phyloP scores from a whole-genome alignment of 2,329 filamentous ascomycete species.

The Ceratocystis colombiana region DNA sequence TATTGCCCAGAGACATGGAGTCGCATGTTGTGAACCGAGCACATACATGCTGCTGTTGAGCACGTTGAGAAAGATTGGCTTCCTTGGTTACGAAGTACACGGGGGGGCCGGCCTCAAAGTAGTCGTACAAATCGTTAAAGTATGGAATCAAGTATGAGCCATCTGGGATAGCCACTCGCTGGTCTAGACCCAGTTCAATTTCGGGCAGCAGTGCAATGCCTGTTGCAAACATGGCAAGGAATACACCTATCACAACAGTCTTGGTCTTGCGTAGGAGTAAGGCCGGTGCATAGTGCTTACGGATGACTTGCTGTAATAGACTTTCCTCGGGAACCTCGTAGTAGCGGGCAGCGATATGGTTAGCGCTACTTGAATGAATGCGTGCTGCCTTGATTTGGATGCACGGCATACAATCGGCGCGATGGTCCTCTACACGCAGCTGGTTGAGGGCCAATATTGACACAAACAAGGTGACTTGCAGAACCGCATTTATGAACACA shows the following conservation, averaged over 20 bases:
- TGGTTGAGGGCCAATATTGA: slow-evolving; percentile 88
- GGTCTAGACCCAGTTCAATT: slow-evolving; percentile 80
- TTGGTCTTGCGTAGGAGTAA: slow-evolving; percentile 75
- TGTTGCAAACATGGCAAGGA: slow-evolving; percentile 78
- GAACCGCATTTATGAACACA: slow-evolving; percentile 90
- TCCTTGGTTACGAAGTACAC: slow-evolving; percentile 90
- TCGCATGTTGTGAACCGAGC: slow-evolving; percentile 86
- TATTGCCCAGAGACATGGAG: slow-evolving; percentile 70
- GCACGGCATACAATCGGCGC: slow-evolving; percentile 88
- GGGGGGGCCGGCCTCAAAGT: slow-evolving; percentile 82
- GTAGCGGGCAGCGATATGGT: slow-evolving; percentile 37
- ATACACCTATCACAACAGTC: slow-evolving; percentile 62
- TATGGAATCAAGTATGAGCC: slow-evolving; percentile 93
- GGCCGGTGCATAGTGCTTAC: slow-evolving; percentile 74
- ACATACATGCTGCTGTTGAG: slow-evolving; percentile 76
- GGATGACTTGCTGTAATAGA: slow-evolving; percentile 73
- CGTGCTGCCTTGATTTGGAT: slow-evolving; percentile 67
- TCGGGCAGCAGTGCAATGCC: slow-evolving; percentile 75
- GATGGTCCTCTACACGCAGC: slow-evolving; percentile 72
- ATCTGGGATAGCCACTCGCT: slow-evolving; percentile 85
- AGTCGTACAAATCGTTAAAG: slow-evolving; percentile 90
- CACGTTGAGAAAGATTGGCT: slow-evolving; percentile 65
- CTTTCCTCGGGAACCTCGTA: slow-evolving; percentile 78
- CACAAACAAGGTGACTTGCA: slow-evolving; percentile 95
- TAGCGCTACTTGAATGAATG: slow-evolving; percentile 53